Percentiles rank a stretch among this genome's conserved stretches.
Conservation (phyloP, 2,329 filamentous ascomycete species). For the Hortaea werneckii region DNA sequence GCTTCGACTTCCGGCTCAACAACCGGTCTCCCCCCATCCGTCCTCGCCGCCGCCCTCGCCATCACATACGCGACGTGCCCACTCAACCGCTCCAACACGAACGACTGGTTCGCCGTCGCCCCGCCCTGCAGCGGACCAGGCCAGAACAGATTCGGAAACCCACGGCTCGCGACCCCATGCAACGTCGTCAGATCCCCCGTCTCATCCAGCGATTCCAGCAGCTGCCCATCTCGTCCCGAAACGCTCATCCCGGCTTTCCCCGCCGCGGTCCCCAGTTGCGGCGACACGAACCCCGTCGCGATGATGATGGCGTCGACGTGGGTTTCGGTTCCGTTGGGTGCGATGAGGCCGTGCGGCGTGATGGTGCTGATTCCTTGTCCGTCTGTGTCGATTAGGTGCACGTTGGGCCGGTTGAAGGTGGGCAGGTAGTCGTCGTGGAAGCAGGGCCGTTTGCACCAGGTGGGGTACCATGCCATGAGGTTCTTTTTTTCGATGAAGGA, state of each 20-base stretch:
- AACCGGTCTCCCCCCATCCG: constrained; percentile 13
- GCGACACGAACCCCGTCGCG: constrained; percentile 31
- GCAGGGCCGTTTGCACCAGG: constrained; percentile 53
- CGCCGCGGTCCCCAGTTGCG: constrained; percentile 20
- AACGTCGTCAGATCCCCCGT: constrained; percentile 39
- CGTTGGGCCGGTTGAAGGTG: constrained; percentile 49
- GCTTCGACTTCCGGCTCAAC: constrained; percentile 39
- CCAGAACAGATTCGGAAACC: constrained; percentile 49
- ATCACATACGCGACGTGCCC: constrained; percentile 39
- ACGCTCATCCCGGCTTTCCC: constrained; percentile 15
- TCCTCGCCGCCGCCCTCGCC: constrained; percentile 20
- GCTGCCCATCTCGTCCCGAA: constrained; percentile 33
- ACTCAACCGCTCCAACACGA: constrained; percentile 27
- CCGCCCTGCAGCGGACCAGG: constrained; percentile 34
- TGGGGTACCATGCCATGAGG: constrained; percentile 51
- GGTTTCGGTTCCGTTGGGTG: constrained; percentile 40
- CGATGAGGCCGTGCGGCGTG: constrained; percentile 35
- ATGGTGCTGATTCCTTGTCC: constrained; percentile 41
- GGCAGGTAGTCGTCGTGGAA: constrained; percentile 50
- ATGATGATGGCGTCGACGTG: constrained; percentile 39
- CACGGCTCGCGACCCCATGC: constrained; percentile 40
- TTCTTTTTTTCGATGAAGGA: background rate
- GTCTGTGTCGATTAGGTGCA: constrained; percentile 51
- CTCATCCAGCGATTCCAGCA: constrained; percentile 33
- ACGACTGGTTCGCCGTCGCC: constrained; percentile 30